Evolutionary conservation across 768 basidiomycete species (phyloP), one percentile per base, ranked within the genome.

Genomic region (Tylopilus vinaceipallidus): DNA sequence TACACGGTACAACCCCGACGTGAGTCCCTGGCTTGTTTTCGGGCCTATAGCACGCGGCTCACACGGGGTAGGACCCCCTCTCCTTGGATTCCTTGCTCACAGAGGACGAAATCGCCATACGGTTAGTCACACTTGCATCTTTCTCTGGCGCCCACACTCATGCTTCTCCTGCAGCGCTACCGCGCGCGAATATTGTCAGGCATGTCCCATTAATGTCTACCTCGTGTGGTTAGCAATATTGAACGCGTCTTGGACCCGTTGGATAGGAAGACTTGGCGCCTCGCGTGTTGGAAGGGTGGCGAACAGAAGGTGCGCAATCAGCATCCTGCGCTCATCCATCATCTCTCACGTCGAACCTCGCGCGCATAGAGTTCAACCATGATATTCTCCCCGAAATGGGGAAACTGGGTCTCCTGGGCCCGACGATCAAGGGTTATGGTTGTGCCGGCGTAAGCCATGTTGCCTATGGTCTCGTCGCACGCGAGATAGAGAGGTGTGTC

Each of bases 401-500:
- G 5, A 80, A 84, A 53, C 74, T 98, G 4, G 95, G 95, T 2
- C 71, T 98, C 13, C 75, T 98, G 2, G 95, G 95, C 0, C 85
- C 95, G 2, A 98, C 95, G 0, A 98, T 98, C 55, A 67, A 86
- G 50, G 95, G 92, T 1, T 97, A 97, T 56, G 93, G 90, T 20
- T 98, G 95, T 62, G 95, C 95, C 0, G 95, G 95, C 19, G 85
- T 82, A 16, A 89, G 86, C 58, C 87, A 84, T 58, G 94, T 98
- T 11, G 89, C 95, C 1, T 98, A 98, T 56, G 95, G 95, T 6
- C 76, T 98, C 23, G 89, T 98, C 59, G 91, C 92, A 4, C 77
- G 95, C 34, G 95, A 98, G 67, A 86, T 98, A 4, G 95, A 98
- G 70, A 77, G 91, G 92, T 89, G 34, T 16, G 72, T 59, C 6